These are phyloP conservation scores for Castanea sativa DNA, from an alignment of 306 rosid species.

Conservation along the genomic window DNA sequence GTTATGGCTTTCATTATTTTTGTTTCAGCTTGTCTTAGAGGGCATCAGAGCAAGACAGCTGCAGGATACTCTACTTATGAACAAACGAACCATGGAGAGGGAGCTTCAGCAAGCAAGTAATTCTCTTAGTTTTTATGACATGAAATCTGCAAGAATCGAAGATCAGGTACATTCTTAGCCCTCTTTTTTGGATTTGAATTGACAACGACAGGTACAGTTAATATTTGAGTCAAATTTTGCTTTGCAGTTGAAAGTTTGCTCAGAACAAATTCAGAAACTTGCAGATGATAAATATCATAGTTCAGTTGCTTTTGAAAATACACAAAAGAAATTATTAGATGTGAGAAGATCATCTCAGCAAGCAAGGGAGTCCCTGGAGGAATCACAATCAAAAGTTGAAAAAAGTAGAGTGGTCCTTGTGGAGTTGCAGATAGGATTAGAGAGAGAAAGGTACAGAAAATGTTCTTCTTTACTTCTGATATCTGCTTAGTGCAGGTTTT, in stretches of 20 bases:
- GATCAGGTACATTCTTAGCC: constrained; percentile 63
- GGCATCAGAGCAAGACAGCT: constrained; percentile 69
- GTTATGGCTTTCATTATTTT: background rate
- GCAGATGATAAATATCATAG: constrained; percentile 55
- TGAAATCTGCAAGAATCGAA: constrained; percentile 68
- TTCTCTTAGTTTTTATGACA: constrained; percentile 61
- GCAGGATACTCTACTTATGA: constrained; percentile 60
- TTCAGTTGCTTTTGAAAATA: constrained; percentile 51
- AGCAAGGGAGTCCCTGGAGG: constrained; percentile 53
- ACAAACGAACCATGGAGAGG: constrained; percentile 54
- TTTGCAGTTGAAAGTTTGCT: constrained; percentile 67
- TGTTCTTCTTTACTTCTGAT: background rate
- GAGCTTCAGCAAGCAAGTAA: constrained; percentile 69
- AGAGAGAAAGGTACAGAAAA: constrained; percentile 73
- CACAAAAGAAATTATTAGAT: constrained; percentile 64
- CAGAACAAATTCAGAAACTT: constrained; percentile 66
- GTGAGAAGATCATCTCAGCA: constrained; percentile 61
- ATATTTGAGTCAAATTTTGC: constrained; percentile 16
- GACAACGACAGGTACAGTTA: background rate
- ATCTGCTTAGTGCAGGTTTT: background rate
- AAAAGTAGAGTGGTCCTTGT: constrained; percentile 48
- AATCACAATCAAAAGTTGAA: constrained; percentile 54
- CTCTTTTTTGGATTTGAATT: constrained; percentile 11
- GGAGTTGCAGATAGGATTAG: constrained; percentile 70
- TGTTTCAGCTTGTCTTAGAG: constrained; percentile 86